Base-by-base conservation (phyloP, 2,329 filamentous ascomycete genomes). In the Beauveria australis region DNA sequence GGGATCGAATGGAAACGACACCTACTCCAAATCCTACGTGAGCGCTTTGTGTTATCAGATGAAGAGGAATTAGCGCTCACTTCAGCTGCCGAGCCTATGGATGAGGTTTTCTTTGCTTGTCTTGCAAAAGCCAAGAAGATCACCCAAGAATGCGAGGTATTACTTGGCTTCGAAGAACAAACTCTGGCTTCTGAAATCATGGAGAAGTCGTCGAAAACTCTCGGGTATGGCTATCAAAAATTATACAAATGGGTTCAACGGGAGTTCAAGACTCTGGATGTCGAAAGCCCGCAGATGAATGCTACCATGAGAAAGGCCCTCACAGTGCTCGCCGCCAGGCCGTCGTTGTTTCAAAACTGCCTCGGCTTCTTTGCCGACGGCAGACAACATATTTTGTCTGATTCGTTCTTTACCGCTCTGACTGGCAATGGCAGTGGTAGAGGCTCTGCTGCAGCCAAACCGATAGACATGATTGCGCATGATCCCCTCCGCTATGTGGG, bases 221-320 rank as follows among this genome's bases (percentile, higher is more conserved):
- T 99, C 54, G 94, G 96, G 68, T 81, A 87, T 18, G 93, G 91
- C 5, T 99, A 94, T 67, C 93, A 99, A 71, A 99, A 97, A 71
- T 81, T 99, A 3, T 97, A 96, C 74, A 87, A 91, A 67, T 99
- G 93, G 93, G 87, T 96, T 22, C 92, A 97, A 71, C 87, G 89
- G 62, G 92, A 97, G 68, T 95, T 99, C 75, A 96, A 92, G 72
- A 88, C 87, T 0, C 76, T 97, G 55, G 95, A 97, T 71, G 81
- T 97, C 9, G 94, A 99, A 69, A 96, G 95, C 66, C 92, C 92
- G 0, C 92, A 96, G 68, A 92, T 97, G 71, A 92, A 89, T 70
- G 83, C 87, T 22, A 87, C 90, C 0, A 92, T 99, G 63, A 84
- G 93, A 56, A 85, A 87, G 60, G 92, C 92, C 24, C 79, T 99